phyloP scores from a whole-genome alignment of 1,284 basidiomycete species.

The Butyriboletus pseudospeciosus region DNA sequence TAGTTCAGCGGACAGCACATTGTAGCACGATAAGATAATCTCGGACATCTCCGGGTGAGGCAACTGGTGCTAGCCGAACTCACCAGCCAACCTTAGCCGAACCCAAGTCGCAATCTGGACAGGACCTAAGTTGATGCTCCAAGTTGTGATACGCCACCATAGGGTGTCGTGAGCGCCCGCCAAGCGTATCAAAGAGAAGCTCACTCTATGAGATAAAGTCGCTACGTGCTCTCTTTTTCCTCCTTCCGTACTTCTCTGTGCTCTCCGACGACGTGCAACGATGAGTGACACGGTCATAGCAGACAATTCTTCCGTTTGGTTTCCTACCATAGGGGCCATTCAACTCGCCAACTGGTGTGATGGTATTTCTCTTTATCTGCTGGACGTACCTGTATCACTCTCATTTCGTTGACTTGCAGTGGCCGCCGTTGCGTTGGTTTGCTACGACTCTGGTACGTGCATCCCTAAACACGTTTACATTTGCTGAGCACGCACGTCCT shows the following conservation, averaged over 20 bases:
- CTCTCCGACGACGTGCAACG: neutral
- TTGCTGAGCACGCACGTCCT: neutral
- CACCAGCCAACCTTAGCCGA: too few relatives aligned
- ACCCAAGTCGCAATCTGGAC: too few relatives aligned
- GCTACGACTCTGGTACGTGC: slow-evolving; percentile 14
- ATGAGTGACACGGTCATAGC: slow-evolving; percentile 10
- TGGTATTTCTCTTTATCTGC: neutral
- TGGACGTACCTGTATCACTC: neutral
- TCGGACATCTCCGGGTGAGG: too few relatives aligned
- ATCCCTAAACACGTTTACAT: neutral
- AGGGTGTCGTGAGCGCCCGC: neutral
- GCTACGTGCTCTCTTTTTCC: neutral
- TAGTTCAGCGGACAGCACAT: too few relatives aligned
- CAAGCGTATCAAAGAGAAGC: neutral
- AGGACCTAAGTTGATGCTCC: neutral
- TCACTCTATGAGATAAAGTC: neutral
- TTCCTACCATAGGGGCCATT: slow-evolving; percentile 5
- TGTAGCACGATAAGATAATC: too few relatives aligned
- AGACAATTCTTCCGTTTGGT: slow-evolving; percentile 13
- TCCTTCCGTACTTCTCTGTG: neutral
- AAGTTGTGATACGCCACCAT: neutral
- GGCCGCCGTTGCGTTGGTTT: slow-evolving; percentile 18
- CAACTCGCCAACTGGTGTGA: slow-evolving; percentile 19
- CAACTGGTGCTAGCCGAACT: too few relatives aligned
- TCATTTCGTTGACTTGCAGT: neutral